Conservation (phyloP, 805 yeast species). For the Teunomyces atbi region DNA sequence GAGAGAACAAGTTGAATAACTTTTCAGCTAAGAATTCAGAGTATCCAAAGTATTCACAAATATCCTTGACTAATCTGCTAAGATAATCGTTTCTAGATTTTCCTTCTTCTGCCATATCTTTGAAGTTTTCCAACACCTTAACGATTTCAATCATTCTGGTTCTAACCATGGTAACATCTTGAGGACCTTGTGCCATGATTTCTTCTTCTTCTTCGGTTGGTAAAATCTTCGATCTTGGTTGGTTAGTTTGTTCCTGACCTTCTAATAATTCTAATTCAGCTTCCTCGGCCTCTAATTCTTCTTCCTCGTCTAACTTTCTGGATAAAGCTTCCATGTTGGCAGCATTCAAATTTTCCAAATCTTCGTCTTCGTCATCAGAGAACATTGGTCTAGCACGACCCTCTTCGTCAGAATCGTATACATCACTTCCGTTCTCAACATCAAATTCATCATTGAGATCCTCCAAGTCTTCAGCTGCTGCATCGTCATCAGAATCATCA, state of each 20-base stretch:
- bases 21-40: slow-evolving; percentile 90
- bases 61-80: slow-evolving; percentile 76
- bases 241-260: slow-evolving; percentile 43
- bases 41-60: slow-evolving; percentile 92
- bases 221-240: slow-evolving; percentile 74
- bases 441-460: slow-evolving; percentile 30
- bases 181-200: slow-evolving; percentile 50
- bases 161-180: slow-evolving; percentile 78
- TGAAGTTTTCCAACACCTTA: slow-evolving; percentile 89
- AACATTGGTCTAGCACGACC: slow-evolving; percentile 67
- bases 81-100: slow-evolving; percentile 81
- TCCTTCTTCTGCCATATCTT: slow-evolving; percentile 78
- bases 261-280: slow-evolving; percentile 57
- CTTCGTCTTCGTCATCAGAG: slow-evolving; percentile 66
- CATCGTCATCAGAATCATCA: slow-evolving; percentile 70
- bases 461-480: slow-evolving; percentile 41
- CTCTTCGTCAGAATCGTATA: slow-evolving; percentile 61
- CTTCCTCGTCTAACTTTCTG: slow-evolving; percentile 57
- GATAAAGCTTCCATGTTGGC: slow-evolving; percentile 82
- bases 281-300: slow-evolving; percentile 48
- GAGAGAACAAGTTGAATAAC: slow-evolving; percentile 85
- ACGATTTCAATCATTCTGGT: slow-evolving; percentile 95
- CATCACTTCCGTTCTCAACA: slow-evolving; percentile 31
- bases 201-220: slow-evolving; percentile 70
- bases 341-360: slow-evolving; percentile 67